These are phyloP conservation scores for Aspergillus sp. DNA, from an alignment of 2,329 filamentous ascomycete genomes.

Conservation along the genomic window DNA sequence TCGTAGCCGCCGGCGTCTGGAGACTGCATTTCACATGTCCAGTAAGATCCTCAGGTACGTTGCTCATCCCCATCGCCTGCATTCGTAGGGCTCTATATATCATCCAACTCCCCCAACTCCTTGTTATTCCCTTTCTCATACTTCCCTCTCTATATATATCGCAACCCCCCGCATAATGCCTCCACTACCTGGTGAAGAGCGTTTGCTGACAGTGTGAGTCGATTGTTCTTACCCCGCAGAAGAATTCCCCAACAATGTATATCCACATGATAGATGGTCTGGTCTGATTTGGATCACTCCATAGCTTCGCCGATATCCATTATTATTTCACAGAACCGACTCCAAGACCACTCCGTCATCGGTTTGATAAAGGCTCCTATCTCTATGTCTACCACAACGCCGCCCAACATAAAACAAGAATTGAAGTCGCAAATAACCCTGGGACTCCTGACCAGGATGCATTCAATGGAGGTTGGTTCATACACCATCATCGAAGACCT, in stretches of 20 bases:
- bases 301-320: slow-evolving; percentile 60
- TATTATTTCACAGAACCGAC: slow-evolving; percentile 58
- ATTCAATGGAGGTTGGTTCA: slow-evolving; percentile 53
- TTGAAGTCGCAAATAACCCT: slow-evolving; percentile 62
- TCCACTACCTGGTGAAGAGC: slow-evolving; percentile 42
- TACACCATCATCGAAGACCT: not conserved
- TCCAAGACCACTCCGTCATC: slow-evolving; percentile 53
- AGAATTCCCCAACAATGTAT: not conserved
- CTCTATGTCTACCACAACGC: slow-evolving; percentile 60
- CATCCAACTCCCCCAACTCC: not conserved
- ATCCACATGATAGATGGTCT: too few relatives aligned
- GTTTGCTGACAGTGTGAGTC: slow-evolving; percentile 42
- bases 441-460: slow-evolving; percentile 61
- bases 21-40: too few relatives aligned
- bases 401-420: slow-evolving; percentile 47
- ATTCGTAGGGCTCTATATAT: too few relatives aligned
- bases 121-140: not conserved
- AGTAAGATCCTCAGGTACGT: too few relatives aligned
- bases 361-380: slow-evolving; percentile 62
- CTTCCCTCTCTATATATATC: not conserved
- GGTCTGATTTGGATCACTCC: too few relatives aligned
- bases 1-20: too few relatives aligned
- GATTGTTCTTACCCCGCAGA: slow-evolving; percentile 15
- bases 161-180: slow-evolving; percentile 32
- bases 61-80: too few relatives aligned